A percentile compares a stretch with the other conserved stretches of the same genome.
Evolutionary conservation across 371 early-diverging fungal species (phyloP).

Genomic region (Choanephora cucurbitarum): DNA sequence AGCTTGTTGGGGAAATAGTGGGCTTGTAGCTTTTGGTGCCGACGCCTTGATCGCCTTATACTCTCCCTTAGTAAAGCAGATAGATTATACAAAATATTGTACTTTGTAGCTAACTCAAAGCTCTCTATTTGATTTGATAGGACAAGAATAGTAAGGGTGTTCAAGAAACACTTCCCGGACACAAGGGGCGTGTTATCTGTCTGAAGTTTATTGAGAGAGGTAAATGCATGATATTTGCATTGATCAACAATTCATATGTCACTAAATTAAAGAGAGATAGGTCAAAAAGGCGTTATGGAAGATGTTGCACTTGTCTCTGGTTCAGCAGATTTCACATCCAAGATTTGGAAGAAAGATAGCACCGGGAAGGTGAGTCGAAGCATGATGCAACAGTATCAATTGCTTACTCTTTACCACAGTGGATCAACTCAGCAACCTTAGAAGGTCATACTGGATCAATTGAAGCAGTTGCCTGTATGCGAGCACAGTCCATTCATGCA

Average conservation of each 20-base stretch:
- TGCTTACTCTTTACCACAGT: slow-evolving; percentile 26
- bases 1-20: slow-evolving; percentile 67
- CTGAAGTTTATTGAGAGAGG: slow-evolving; percentile 72
- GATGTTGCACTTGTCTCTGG: slow-evolving; percentile 78
- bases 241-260: background rate
- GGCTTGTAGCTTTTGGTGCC: slow-evolving; percentile 78
- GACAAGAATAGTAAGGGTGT: slow-evolving; percentile 58
- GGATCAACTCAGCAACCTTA: slow-evolving; percentile 72
- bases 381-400: background rate
- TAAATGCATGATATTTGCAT: slow-evolving; percentile 2
- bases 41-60: slow-evolving; percentile 73
- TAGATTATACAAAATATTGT: background rate
- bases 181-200: slow-evolving; percentile 80
- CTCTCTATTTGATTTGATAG: slow-evolving; percentile 26
- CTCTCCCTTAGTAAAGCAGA: slow-evolving; percentile 62
- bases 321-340: slow-evolving; percentile 79
- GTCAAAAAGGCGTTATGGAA: slow-evolving; percentile 43
- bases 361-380: slow-evolving; percentile 27
- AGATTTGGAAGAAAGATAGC: slow-evolving; percentile 67
- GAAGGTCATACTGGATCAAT: slow-evolving; percentile 73
- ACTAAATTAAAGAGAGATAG: background rate
- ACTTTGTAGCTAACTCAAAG: background rate
- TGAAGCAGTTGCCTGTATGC: slow-evolving; percentile 64
- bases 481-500: slow-evolving; percentile 41
- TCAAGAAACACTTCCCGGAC: slow-evolving; percentile 72